Percentiles rank a stretch among this genome's conserved stretches.
Evolutionary conservation across 177 flowering plant genomes (phyloP).

Genomic region (Tripterygium wilfordii): DNA sequence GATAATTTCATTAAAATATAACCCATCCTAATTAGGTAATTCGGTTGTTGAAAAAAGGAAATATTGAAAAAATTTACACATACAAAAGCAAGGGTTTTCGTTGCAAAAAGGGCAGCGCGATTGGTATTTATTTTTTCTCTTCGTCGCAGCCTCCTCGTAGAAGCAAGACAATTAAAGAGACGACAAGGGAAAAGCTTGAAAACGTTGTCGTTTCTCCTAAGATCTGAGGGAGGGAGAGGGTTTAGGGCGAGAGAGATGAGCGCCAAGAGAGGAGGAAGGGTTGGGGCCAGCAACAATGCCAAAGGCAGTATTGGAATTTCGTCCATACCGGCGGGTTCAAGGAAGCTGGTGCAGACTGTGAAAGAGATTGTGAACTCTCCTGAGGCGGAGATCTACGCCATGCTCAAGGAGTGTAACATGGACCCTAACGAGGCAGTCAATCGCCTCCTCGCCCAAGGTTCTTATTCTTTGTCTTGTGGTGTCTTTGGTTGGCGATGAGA

Average conservation of each 20-base stretch:
- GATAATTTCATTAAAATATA: too few species aligned
- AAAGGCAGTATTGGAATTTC: slow-evolving; percentile 31
- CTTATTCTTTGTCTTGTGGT: too few species aligned
- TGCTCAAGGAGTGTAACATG: slow-evolving; percentile 94
- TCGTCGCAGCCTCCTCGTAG: not conserved
- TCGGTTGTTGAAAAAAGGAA: too few species aligned
- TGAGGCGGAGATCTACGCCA: slow-evolving; percentile 91
- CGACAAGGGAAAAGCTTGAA: not conserved
- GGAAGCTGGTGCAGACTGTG: slow-evolving; percentile 83
- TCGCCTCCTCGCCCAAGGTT: slow-evolving; percentile 86
- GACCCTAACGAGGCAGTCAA: slow-evolving; percentile 90
- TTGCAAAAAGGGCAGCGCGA: too few species aligned
- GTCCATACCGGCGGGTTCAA: slow-evolving; percentile 61
- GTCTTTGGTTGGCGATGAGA: too few species aligned
- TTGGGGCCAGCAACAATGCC: slow-evolving; percentile 18
- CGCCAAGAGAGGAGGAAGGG: slow-evolving; percentile 27
- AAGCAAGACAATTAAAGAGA: not conserved
- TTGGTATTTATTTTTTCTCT: too few species aligned
- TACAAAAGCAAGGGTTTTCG: too few species aligned
- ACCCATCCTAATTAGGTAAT: too few species aligned
- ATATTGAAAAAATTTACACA: too few species aligned
- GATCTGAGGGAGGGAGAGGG: slow-evolving; percentile 25
- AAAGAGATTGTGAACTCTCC: slow-evolving; percentile 89
- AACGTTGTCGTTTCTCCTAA: slow-evolving; percentile 5
- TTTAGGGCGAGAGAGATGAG: slow-evolving; percentile 25